Evolutionary conservation across 192 early-diverging fungal species (phyloP), one percentile per base, ranked within the genome.

Genomic region (Umbelopsis sp.): DNA sequence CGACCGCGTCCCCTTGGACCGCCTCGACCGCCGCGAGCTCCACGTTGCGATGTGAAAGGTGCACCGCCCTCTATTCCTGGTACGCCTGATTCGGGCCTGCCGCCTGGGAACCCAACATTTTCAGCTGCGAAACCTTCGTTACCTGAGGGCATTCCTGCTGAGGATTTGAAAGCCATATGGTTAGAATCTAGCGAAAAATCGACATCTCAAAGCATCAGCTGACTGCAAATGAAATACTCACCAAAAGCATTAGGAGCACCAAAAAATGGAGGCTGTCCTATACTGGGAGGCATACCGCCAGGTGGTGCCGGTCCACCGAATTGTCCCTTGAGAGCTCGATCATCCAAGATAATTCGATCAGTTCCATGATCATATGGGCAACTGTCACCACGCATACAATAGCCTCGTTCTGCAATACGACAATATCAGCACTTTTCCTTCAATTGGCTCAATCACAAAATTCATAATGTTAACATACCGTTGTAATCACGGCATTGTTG

Each of bases 301-400:
- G 74, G 74, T 13, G 77, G 71, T 33, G 74, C 77, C 71, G 74
- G 70, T 73, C 67, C 69, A 61, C 73, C 68, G 41, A 80, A 71
- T 45, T 71, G 75, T 18, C 73, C 66, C 70, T 81, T 82, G 52
- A 71, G 77, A 3, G 72, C 68, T 44, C 79, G 74, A 20, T 88
- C 85, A 66, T 91, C 91, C 0, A 91, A 77, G 45, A 92, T 81
- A 45, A 91, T 93, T 66, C 84, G 80, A 74, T 91, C 87, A 21
- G 81, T 78, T 5, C 89, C 87, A 69, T 95, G 93, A 78, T 92
- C 91, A 72, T 84, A 95, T 0, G 87, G 90, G 67, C 93, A 95
- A 51, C 85, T 72, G 44, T 94, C 88, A n/a, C 93, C 93, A 51
- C 92, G 87, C 71, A 91, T 81, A 72, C 93, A 95, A 64, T 82